A percentile compares a stretch with the other conserved stretches of the same genome.
These are phyloP conservation scores for Podospora tetraspora DNA, from an alignment of 495 filamentous ascomycete species.

Conservation along the genomic window DNA sequence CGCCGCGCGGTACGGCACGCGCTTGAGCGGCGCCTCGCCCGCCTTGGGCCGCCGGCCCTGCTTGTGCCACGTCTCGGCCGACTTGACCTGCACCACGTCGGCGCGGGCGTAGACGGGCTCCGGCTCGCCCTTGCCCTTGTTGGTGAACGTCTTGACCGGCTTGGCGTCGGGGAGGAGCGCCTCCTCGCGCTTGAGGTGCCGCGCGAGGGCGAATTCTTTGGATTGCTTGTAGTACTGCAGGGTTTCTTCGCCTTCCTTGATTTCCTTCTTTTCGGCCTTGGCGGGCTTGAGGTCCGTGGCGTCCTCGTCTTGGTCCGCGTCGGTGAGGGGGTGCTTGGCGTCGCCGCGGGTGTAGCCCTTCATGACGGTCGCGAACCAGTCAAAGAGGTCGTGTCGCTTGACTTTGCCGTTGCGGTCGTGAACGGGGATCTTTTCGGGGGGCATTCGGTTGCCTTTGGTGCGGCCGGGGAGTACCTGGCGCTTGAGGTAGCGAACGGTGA, in stretches of 20 bases:
- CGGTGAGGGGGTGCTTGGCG: constrained; percentile 49
- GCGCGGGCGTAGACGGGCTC: constrained; percentile 76
- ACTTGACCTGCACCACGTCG: constrained; percentile 80
- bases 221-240: constrained; percentile 83
- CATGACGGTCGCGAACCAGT: constrained; percentile 85
- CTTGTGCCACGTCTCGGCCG: constrained; percentile 95
- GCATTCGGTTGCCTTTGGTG: constrained; percentile 79
- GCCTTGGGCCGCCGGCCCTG: constrained; percentile 73
- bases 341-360: constrained; percentile 61
- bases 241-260: constrained; percentile 70
- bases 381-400: constrained; percentile 60
- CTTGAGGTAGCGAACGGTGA: constrained; percentile 88
- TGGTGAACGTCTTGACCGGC: constrained; percentile 67
- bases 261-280: constrained; percentile 64
- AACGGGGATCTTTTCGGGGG: constrained; percentile 69
- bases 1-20: constrained; percentile 83
- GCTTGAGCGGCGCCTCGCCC: constrained; percentile 73
- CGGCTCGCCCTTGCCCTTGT: constrained; percentile 55
- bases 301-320: constrained; percentile 74
- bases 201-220: constrained; percentile 74
- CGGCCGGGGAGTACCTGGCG: constrained; percentile 79
- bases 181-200: constrained; percentile 90
- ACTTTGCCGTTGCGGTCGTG: constrained; percentile 69
- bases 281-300: constrained; percentile 64
- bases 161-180: constrained; percentile 65